phyloP scores from a whole-genome alignment of 768 basidiomycete species.

The Crassisporium funariophilum region DNA sequence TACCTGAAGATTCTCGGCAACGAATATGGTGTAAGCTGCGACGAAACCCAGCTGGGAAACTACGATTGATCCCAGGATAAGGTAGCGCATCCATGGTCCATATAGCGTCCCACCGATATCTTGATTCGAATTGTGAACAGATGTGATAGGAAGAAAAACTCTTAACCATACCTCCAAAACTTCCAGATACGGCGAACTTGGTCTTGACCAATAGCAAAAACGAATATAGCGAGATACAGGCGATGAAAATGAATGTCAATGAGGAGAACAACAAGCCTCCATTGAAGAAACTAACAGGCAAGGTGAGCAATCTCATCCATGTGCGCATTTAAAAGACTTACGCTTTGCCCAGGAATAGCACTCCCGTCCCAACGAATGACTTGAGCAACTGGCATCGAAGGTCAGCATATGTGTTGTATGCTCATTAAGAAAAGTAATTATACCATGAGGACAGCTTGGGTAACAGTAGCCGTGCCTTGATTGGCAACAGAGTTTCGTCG shows the following conservation, averaged over 20 bases:
- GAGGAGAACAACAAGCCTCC: slow-evolving; percentile 92
- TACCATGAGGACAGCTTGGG: slow-evolving; percentile 93
- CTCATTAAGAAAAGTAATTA: slow-evolving; percentile 18
- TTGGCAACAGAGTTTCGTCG: slow-evolving; percentile 57
- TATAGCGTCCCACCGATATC: slow-evolving; percentile 94
- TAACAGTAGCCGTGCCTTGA: slow-evolving; percentile 86
- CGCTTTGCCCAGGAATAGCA: slow-evolving; percentile 95
- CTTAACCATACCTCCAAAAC: slow-evolving; percentile 76
- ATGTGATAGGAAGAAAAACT: slow-evolving; percentile 1
- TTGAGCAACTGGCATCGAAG: slow-evolving; percentile 68
- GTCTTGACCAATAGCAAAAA: slow-evolving; percentile 90
- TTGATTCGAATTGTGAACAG: slow-evolving; percentile 24
- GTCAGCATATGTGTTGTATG: slow-evolving; percentile 3
- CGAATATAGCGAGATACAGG: slow-evolving; percentile 85
- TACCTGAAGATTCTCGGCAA: slow-evolving; percentile 83
- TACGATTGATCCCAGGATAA: slow-evolving; percentile 85
- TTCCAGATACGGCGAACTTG: slow-evolving; percentile 86
- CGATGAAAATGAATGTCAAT: slow-evolving; percentile 77
- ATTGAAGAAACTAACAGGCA: slow-evolving; percentile 78
- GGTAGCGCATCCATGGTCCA: slow-evolving; percentile 90
- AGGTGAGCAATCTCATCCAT: too few relatives aligned
- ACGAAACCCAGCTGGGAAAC: slow-evolving; percentile 91
- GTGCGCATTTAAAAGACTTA: slow-evolving; percentile 42
- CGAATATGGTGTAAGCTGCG: slow-evolving; percentile 92
- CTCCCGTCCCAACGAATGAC: slow-evolving; percentile 93